Evolutionary conservation across 352 stramenopile species (phyloP).

Genomic region (Globisporangium sylvaticum): DNA sequence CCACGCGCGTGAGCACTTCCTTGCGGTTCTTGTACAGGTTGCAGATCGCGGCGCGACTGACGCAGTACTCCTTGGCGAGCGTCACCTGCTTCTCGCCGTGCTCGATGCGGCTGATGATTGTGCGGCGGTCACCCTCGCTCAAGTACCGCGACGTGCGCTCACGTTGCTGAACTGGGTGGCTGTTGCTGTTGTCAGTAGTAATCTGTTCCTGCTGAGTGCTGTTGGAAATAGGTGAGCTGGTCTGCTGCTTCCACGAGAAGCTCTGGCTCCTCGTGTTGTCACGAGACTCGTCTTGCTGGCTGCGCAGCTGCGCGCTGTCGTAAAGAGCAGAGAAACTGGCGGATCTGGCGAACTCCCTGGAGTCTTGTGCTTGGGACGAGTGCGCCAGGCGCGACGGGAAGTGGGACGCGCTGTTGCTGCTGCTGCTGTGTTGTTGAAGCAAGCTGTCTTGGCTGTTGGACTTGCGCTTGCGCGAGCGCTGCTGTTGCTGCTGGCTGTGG

Average conservation of each 20-base stretch:
- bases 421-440: background rate
- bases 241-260: constrained; percentile 1
- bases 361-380: background rate
- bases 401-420: background rate
- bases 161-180: constrained; percentile 14
- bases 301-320: background rate
- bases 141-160: constrained; percentile 44
- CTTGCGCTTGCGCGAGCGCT: constrained; percentile 12
- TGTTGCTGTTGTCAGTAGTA: background rate
- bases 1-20: constrained; percentile 36
- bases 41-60: constrained; percentile 48
- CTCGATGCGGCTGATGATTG: constrained; percentile 44
- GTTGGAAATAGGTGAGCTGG: background rate
- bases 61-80: constrained; percentile 42
- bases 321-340: background rate
- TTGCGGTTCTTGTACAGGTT: constrained; percentile 57
- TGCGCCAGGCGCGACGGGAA: background rate
- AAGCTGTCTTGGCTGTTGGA: background rate
- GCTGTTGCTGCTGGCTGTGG: background rate
- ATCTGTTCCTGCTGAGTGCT: constrained; percentile 2
- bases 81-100: constrained; percentile 43
- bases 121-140: constrained; percentile 35
- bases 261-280: background rate
- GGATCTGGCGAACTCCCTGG: background rate
- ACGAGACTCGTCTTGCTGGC: background rate